Conservation (phyloP, 345 rosid genomes). For the Camelina laxa region DNA sequence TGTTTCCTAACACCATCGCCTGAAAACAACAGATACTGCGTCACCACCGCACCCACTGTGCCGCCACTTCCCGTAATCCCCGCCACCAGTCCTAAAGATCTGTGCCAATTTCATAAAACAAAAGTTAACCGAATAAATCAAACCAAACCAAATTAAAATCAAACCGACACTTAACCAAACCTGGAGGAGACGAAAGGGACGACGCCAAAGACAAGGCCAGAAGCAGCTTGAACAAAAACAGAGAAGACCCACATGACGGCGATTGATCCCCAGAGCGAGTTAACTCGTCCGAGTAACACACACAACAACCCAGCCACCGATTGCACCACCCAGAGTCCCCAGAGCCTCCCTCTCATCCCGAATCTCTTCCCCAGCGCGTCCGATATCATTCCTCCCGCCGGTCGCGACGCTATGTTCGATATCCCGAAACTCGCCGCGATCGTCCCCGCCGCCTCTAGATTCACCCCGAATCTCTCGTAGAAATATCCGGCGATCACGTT, state of each 20-base stretch:
- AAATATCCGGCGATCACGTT: conserved; percentile 77
- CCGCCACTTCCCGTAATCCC: conserved; percentile 94
- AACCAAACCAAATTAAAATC: not conserved
- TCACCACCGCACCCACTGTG: conserved; percentile 74
- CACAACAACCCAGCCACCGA: conserved; percentile 70
- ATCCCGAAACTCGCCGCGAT: conserved; percentile 72
- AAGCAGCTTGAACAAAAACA: conserved; percentile 77
- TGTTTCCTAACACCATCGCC: conserved; percentile 57
- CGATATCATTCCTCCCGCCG: conserved; percentile 74
- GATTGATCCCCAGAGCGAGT: conserved; percentile 62
- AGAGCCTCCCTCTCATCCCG: conserved; percentile 83
- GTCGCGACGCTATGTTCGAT: conserved; percentile 68
- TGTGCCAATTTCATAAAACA: conserved; percentile 43
- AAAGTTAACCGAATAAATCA: not conserved
- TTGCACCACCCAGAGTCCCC: conserved; percentile 81
- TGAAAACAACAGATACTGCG: conserved; percentile 65
- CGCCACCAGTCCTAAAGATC: conserved; percentile 82
- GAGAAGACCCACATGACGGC: conserved; percentile 68
- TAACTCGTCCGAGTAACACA: conserved; percentile 60
- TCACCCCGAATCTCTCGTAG: conserved; percentile 72
- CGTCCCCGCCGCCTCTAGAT: conserved; percentile 67
- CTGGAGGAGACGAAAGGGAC: conserved; percentile 85
- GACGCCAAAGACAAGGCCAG: conserved; percentile 83
- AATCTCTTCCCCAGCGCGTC: conserved; percentile 59
- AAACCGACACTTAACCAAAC: conserved; percentile 22